phyloP scores from a whole-genome alignment of 768 basidiomycete genomes.

The Pleurotus citrinopileatus region DNA sequence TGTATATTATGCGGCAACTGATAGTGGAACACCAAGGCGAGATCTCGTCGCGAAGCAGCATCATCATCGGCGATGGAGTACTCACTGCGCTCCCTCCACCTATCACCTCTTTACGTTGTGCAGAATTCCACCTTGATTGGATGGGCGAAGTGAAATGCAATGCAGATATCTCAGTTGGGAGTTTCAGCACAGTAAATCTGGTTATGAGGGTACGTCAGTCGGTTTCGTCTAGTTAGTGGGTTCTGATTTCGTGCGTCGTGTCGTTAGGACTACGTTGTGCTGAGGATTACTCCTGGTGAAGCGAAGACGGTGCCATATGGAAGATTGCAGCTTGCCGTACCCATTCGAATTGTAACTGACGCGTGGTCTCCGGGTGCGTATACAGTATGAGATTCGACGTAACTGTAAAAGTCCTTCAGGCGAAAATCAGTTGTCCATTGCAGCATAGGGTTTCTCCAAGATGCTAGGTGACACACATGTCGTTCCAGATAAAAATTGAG shows the following conservation, averaged over 20 bases:
- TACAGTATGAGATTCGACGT: background rate
- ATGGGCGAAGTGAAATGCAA: slow-evolving; percentile 48
- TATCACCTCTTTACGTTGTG: slow-evolving; percentile 23
- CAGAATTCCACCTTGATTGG: slow-evolving; percentile 51
- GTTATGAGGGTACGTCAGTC: slow-evolving; percentile 34
- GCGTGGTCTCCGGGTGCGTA: slow-evolving; percentile 28
- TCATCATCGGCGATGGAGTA: slow-evolving; percentile 44
- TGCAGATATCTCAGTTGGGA: slow-evolving; percentile 35
- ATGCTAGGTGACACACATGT: too few relatives aligned
- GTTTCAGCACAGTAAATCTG: slow-evolving; percentile 44
- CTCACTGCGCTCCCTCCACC: slow-evolving; percentile 41
- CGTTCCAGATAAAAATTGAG: too few relatives aligned
- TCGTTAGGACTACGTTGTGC: slow-evolving; percentile 56
- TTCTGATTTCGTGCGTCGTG: background rate
- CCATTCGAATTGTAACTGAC: slow-evolving; percentile 60
- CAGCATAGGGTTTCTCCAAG: too few relatives aligned
- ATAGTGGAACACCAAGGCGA: slow-evolving; percentile 30
- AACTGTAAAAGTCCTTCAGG: too few relatives aligned
- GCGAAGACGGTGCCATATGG: slow-evolving; percentile 31
- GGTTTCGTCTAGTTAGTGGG: too few relatives aligned
- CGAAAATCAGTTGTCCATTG: too few relatives aligned
- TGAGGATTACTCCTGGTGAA: slow-evolving; percentile 40
- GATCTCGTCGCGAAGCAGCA: slow-evolving; percentile 35
- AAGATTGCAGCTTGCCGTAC: slow-evolving; percentile 40
- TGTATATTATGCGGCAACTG: slow-evolving; percentile 52